Base-by-base conservation (phyloP, 495 filamentous ascomycete species). In the Pseudomonodictys pantanalensis region DNA sequence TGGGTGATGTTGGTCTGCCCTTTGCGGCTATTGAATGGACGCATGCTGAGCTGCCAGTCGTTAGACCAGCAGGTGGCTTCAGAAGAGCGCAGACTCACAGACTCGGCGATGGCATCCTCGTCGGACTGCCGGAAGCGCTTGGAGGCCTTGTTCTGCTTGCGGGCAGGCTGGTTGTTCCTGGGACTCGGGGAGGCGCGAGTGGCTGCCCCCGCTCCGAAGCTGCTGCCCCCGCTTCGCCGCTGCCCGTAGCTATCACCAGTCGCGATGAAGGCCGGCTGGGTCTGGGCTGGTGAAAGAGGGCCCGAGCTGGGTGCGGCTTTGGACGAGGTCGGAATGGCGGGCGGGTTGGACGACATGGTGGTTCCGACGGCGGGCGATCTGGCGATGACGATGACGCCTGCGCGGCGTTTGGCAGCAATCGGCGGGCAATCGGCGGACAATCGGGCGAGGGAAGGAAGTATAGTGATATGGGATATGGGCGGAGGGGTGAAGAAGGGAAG, bases 1-100 rank as follows among this genome's bases (percentile, higher is more conserved):
- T 98, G 93, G 17, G 93, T 97, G 69, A 98, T 97, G 66, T 90
- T 95, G 35, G 90, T 96, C 65, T 96, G 93, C 59, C 92, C 95
- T 60, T 92, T 88, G 30, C 92, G 87, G 69, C 87, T 91, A 60
- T 79, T 90, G 38, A 87, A 78, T 68, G 91, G 91, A 73, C 84
- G 85, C 81, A 96, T 89, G 69, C 87, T 87, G 74, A 84, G 79
- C 84, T 89, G 39, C 4, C 3, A 6, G 20, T 15, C n/a, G 23
- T 20, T 53, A 25, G 41, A 32, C 50, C 38, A 9, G 22, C 17
- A 39, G 49, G 3, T 38, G 0, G 41, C 41, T 46, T 30, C 42
- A 42, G 41, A 7, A 46, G 30, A 17, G 18, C 20, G 52, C 29
- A 48, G 23, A 77, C 83, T 72, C 71, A 86, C 85, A 60, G 89